Evolutionary conservation across 805 yeast genomes (phyloP).

Genomic region (Isabelozyma gotoi): DNA sequence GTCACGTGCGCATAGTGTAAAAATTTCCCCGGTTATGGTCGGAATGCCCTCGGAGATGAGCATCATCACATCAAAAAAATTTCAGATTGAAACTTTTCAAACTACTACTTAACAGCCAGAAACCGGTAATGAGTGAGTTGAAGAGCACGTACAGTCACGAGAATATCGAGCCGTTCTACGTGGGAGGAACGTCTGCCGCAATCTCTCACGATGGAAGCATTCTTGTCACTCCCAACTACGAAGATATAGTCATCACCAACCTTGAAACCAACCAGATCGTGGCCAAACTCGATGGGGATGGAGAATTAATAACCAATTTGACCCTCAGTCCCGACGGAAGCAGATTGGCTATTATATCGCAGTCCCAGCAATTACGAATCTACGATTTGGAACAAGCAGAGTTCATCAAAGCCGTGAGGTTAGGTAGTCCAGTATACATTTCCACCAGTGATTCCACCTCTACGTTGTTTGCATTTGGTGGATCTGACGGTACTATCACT

Average conservation of each 20-base stretch:
- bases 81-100: background rate
- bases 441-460: constrained; percentile 77
- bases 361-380: constrained; percentile 77
- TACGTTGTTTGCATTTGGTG: constrained; percentile 87
- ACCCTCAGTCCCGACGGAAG: constrained; percentile 75
- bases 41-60: background rate
- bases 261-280: constrained; percentile 55
- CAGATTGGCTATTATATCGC: constrained; percentile 70
- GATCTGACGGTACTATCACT: constrained; percentile 88
- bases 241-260: constrained; percentile 71
- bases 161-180: constrained; percentile 77
- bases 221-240: constrained; percentile 78
- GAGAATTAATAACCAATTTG: constrained; percentile 72
- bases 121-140: constrained; percentile 17
- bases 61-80: background rate
- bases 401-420: constrained; percentile 51
- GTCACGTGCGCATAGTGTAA: no score
- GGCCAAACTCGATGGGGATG: constrained; percentile 78
- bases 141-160: constrained; percentile 43
- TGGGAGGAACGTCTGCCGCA: constrained; percentile 79
- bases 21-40: background rate
- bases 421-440: constrained; percentile 81
- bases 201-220: constrained; percentile 60
- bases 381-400: constrained; percentile 45
- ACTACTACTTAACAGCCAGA: background rate